Evolutionary conservation across 768 basidiomycete genomes (phyloP), one percentile per base, ranked within the genome.

Genomic region (Postia placenta): DNA sequence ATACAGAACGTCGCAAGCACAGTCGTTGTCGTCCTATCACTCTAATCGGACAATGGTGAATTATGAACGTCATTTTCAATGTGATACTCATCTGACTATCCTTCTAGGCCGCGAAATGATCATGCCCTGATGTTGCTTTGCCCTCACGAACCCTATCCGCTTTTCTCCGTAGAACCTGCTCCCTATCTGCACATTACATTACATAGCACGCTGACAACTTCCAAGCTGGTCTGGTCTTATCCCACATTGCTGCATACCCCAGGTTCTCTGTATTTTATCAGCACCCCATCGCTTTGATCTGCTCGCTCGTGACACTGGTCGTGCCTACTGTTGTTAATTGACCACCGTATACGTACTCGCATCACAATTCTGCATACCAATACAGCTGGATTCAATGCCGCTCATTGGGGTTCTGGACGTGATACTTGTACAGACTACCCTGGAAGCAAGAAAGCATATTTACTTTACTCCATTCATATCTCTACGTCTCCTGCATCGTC

Each of bases 41-140:
- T 83, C 86, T 55, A 86, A 78, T 68, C 78, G 86, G 58, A 82
- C 85, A 53, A 68, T 88, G 69, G 83, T 73, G 60, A 78, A 85
- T 63, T 14, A 20, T 4, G 9, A 33, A 33, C 9, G 30, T 33
- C 30, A 38, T 14, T 11, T 15, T 37, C 28, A 30, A 12, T 33
- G 20, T 6, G 42, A 44, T 44, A 39, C 47, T 39, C 14, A 40
- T 46, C 47, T 41, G 17, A 26, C 11, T 19, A 3, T 39, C 51
- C 17, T 15, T 64, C 51, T 56, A 61, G 65, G 56, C 57, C 15
- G 55, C 51, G 41, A 56, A 55, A 54, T 58, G 51, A 56, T 46
- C 15, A 30, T 41, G 41, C 30, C 30, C 9, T 15, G 9, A 33
- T 33, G 30, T 33, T 33, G 9, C 30, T 15, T 33, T 33, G 30